Percentiles rank a stretch among this genome's conserved stretches.
phyloP scores from a whole-genome alignment of 768 basidiomycete species.

The Clathrus columnatus region DNA sequence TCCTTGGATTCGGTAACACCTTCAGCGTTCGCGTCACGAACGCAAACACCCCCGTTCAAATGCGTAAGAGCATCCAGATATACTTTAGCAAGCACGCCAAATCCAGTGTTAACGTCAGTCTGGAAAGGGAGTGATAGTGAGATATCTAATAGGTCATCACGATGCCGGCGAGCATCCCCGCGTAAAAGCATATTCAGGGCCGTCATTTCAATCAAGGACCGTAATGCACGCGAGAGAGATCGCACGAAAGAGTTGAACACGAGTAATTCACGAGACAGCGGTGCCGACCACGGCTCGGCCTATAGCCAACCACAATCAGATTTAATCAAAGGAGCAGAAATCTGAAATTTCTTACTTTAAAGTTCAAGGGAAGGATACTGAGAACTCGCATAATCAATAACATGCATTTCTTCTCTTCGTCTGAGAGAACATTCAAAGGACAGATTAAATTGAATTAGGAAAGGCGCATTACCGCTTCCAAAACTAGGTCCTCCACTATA shows the following conservation, averaged over 20 bases:
- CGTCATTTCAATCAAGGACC: conserved; percentile 84
- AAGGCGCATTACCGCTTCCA: conserved; percentile 65
- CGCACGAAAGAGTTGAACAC: conserved; percentile 98
- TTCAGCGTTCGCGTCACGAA: conserved; percentile 67
- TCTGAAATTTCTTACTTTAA: conserved; percentile 54
- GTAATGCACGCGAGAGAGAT: conserved; percentile 80
- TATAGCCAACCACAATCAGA: conserved; percentile 23
- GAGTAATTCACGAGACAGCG: conserved; percentile 89
- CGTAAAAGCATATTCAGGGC: conserved; percentile 90
- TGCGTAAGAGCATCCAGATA: conserved; percentile 90
- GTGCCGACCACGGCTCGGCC: conserved; percentile 91
- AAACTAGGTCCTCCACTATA: conserved; percentile 95
- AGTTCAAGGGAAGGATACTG: conserved; percentile 89
- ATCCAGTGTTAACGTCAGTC: conserved; percentile 93
- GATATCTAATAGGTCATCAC: conserved; percentile 90
- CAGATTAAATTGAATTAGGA: conserved; percentile 19
- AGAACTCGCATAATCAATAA: conserved; percentile 93
- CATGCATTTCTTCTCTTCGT: conserved; percentile 92
- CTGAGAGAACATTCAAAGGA: conserved; percentile 31
- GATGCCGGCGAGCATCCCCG: conserved; percentile 72
- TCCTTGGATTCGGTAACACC: conserved; percentile 77
- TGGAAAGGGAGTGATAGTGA: conserved; percentile 92
- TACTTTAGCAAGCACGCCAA: conserved; percentile 94
- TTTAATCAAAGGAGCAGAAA: conserved; percentile 10
- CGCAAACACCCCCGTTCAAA: conserved; percentile 70